A percentile compares a stretch with the other conserved stretches of the same genome.
Evolutionary conservation across 805 yeast genomes (phyloP).

Genomic region (Hanseniaspora clermontiae): DNA sequence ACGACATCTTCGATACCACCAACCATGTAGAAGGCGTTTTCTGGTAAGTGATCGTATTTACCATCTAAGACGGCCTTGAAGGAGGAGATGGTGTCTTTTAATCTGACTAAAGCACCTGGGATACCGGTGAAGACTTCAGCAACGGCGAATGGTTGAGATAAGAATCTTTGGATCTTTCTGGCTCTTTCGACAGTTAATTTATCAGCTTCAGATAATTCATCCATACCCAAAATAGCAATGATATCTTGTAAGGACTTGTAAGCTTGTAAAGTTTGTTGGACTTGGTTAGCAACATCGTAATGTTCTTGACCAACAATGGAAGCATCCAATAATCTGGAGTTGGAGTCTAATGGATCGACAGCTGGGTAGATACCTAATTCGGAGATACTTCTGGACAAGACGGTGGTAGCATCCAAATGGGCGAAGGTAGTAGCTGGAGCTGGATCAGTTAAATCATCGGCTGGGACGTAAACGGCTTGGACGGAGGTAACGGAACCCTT

Average conservation of each 20-base stretch:
- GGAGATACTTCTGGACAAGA: conserved; percentile 98
- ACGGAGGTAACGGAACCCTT: conserved; percentile 99
- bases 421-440: conserved; percentile 99
- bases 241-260: conserved; percentile 99
- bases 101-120: conserved; percentile 92
- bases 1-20: conserved; percentile 98
- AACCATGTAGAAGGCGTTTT: conserved; percentile 99
- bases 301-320: conserved; percentile 98
- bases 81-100: conserved; percentile 85
- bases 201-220: conserved; percentile 96
- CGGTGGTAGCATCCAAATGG: conserved; percentile 99
- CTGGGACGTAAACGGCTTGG: conserved; percentile 99
- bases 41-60: conserved; percentile 97
- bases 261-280: conserved; percentile 98
- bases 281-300: conserved; percentile 86
- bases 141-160: conserved; percentile 98
- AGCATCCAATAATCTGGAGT: conserved; percentile 95
- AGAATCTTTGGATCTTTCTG: conserved; percentile 99
- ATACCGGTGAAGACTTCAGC: conserved; percentile 99
- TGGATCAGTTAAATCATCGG: conserved; percentile 99
- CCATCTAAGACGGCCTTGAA: conserved; percentile 97
- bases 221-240: conserved; percentile 99
- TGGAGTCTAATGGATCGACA: conserved; percentile 99
- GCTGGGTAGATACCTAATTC: conserved; percentile 99
- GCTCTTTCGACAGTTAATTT: conserved; percentile 99